These are phyloP conservation scores for Fagopyrum tataricum DNA, from an alignment of 148 eudicot species.

Conservation along the genomic window DNA sequence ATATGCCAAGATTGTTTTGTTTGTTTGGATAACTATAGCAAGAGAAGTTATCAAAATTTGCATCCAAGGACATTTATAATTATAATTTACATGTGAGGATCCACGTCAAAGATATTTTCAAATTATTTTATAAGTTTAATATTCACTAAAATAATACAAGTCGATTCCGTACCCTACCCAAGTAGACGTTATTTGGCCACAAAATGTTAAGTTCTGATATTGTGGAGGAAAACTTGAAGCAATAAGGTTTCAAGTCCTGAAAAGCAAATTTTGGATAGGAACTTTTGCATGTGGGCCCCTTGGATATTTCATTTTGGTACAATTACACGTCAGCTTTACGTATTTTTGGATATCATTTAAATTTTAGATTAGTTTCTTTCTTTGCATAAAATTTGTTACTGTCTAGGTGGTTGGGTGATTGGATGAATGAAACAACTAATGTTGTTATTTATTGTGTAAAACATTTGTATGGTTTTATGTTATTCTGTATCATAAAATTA, in stretches of 20 bases:
- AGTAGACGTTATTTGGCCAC: neutral
- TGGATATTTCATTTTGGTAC: no score
- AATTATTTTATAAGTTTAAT: no score
- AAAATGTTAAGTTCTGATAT: neutral
- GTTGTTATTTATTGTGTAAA: no score
- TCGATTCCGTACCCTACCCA: neutral
- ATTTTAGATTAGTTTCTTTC: no score
- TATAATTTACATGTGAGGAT: neutral
- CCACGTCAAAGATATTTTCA: neutral
- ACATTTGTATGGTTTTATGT: no score
- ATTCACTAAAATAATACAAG: neutral
- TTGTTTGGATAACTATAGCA: neutral
- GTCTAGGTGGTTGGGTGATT: no score
- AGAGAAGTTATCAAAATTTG: neutral
- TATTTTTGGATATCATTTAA: no score
- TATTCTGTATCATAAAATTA: no score
- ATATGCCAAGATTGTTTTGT: neutral
- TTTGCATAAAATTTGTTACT: no score
- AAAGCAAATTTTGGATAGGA: neutral
- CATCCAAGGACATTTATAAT: neutral
- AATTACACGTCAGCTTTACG: neutral
- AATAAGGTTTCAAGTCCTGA: neutral
- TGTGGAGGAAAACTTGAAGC: neutral
- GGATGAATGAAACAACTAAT: no score
- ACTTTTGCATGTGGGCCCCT: neutral